phyloP scores from a whole-genome alignment of 1,284 basidiomycete species.

The Apiotrichum veenhuisii region DNA sequence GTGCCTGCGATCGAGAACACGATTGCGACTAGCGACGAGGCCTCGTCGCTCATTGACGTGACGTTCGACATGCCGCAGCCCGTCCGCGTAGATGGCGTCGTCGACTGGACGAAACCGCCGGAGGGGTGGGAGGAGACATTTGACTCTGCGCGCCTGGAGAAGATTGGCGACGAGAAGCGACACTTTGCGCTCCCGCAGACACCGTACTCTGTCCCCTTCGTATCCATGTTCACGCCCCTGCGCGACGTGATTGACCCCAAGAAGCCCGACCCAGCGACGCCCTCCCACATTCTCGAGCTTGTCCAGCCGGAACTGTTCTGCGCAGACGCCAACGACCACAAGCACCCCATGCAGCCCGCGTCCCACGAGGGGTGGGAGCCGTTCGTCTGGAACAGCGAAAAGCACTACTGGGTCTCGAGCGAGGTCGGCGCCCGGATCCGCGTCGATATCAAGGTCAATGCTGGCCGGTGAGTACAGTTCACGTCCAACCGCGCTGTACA shows the following conservation, averaged over 20 bases:
- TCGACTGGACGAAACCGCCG: constrained; percentile 23
- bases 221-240: constrained; percentile 40
- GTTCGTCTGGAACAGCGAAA: constrained; percentile 48
- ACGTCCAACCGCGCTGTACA: neutral
- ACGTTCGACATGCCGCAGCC: constrained; percentile 5
- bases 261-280: constrained; percentile 27
- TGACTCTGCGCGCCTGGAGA: constrained; percentile 25
- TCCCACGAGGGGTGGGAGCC: constrained; percentile 39
- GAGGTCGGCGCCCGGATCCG: constrained; percentile 42
- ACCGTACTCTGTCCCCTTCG: constrained; percentile 38
- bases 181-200: constrained; percentile 37
- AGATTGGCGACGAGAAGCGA: constrained; percentile 29
- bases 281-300: constrained; percentile 31
- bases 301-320: constrained; percentile 46
- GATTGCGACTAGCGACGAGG: constrained; percentile 30
- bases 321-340: constrained; percentile 46
- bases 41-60: constrained; percentile 34
- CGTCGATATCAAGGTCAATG: constrained; percentile 44
- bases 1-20: constrained; percentile 26
- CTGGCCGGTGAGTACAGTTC: constrained; percentile 36
- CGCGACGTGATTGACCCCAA: constrained; percentile 37
- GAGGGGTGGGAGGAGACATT: constrained; percentile 42
- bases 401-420: constrained; percentile 46
- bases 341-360: constrained; percentile 42
- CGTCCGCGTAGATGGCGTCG: neutral